These are phyloP conservation scores for Arxiozyma slooffiae DNA, from an alignment of 1,139 yeast species.

Conservation along the genomic window DNA sequence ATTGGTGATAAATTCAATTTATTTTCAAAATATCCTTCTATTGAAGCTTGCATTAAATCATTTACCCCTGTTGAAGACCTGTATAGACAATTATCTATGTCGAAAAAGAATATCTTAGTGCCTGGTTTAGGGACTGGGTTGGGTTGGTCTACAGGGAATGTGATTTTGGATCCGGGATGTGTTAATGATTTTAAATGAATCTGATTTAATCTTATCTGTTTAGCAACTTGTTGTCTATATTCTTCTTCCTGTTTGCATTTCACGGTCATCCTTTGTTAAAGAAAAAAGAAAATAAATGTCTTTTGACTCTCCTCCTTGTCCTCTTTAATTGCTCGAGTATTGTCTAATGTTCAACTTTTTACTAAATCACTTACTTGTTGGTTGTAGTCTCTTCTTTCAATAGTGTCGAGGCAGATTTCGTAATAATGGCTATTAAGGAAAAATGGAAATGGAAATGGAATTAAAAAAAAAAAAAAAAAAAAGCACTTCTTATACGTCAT, in stretches of 20 bases:
- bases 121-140: conserved; percentile 21
- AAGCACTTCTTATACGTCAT: too few relatives aligned
- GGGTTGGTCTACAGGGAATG: conserved; percentile 20
- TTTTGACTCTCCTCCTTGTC: neutral
- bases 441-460: too few relatives aligned
- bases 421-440: too few relatives aligned
- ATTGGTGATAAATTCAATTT: conserved; percentile 51
- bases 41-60: conserved; percentile 78
- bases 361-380: too few relatives aligned
- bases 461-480: too few relatives aligned
- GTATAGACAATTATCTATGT: conserved; percentile 86
- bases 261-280: conserved; percentile 2
- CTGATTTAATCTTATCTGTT: conserved; percentile 25
- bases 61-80: conserved; percentile 64
- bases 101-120: conserved; percentile 61
- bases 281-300: neutral
- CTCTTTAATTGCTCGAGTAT: neutral
- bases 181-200: conserved; percentile 28
- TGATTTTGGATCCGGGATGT: conserved; percentile 30
- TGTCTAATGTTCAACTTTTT: too few relatives aligned
- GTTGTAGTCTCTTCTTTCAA: too few relatives aligned
- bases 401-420: too few relatives aligned
- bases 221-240: conserved; percentile 19
- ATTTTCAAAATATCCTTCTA: conserved; percentile 68
- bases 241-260: conserved; percentile 10